These are phyloP conservation scores for Pseudonitzschia multistriata DNA, from an alignment of 108 stramenopile species.

Conservation along the genomic window DNA sequence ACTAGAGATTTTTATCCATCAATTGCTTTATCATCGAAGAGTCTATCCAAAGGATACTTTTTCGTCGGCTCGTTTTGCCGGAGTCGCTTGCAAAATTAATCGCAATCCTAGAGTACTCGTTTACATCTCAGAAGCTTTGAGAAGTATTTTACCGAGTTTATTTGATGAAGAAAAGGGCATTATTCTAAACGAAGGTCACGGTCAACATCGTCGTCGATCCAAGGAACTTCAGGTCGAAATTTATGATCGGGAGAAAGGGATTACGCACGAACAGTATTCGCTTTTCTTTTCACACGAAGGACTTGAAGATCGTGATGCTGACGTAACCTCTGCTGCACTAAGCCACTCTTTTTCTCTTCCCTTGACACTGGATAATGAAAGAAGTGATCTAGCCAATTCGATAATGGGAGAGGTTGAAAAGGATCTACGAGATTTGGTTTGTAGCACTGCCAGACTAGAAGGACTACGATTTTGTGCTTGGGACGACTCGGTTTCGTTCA, in stretches of 20 bases:
- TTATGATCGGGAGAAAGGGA: constrained; percentile 13
- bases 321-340: neutral
- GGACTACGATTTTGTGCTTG: neutral
- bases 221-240: constrained; percentile 30
- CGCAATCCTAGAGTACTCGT: constrained; percentile 49
- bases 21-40: constrained; percentile 35
- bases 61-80: constrained; percentile 33
- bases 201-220: neutral
- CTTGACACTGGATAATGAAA: neutral
- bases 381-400: neutral
- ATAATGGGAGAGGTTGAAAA: constrained; percentile 21
- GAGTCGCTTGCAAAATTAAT: constrained; percentile 35
- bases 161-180: neutral
- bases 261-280: constrained; percentile 25
- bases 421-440: constrained; percentile 35
- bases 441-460: constrained; percentile 5
- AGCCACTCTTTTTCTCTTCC: neutral
- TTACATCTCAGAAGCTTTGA: constrained; percentile 45
- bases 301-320: neutral
- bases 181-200: constrained; percentile 1
- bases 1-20: constrained; percentile 39
- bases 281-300: neutral
- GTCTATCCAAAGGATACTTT: constrained; percentile 55
- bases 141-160: constrained; percentile 36
- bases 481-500: constrained; percentile 18